phyloP scores from a whole-genome alignment of 192 early-diverging fungal genomes.

The Powellomyces hirtus region DNA sequence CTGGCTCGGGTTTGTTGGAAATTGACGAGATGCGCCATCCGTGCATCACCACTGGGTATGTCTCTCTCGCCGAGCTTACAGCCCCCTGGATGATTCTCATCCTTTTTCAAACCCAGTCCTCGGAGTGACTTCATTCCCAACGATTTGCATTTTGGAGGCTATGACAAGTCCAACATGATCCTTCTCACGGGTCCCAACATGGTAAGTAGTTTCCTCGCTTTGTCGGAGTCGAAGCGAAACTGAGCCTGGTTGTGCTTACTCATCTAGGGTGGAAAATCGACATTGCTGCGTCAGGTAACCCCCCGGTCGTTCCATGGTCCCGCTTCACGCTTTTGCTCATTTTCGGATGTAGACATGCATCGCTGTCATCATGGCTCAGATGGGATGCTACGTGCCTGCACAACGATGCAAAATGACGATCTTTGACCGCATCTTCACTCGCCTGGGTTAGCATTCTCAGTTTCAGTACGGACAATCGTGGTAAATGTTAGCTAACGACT shows the following conservation, averaged over 20 bases:
- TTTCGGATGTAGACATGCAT: slow-evolving; percentile 72
- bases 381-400: slow-evolving; percentile 95
- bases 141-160: slow-evolving; percentile 77
- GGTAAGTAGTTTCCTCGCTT: slow-evolving; percentile 40
- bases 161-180: slow-evolving; percentile 67
- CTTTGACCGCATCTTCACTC: slow-evolving; percentile 93
- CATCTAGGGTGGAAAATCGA: slow-evolving; percentile 93
- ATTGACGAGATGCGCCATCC: slow-evolving; percentile 92
- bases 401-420: slow-evolving; percentile 66
- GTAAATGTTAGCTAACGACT: no score
- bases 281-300: slow-evolving; percentile 86
- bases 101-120: slow-evolving; percentile 43
- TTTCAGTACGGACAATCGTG: background rate
- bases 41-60: slow-evolving; percentile 71
- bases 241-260: no score
- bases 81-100: slow-evolving; percentile 91
- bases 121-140: slow-evolving; percentile 86
- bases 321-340: background rate
- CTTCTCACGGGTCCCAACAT: slow-evolving; percentile 99
- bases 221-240: no score
- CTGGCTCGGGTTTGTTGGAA: slow-evolving; percentile 62
- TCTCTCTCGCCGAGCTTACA: slow-evolving; percentile 43
- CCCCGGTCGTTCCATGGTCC: no score
- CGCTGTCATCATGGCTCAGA: slow-evolving; percentile 92
- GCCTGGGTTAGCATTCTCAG: slow-evolving; percentile 77